These are phyloP conservation scores for Pseudogymnoascus sp. DNA, from an alignment of 2,329 filamentous ascomycete genomes.

Conservation along the genomic window DNA sequence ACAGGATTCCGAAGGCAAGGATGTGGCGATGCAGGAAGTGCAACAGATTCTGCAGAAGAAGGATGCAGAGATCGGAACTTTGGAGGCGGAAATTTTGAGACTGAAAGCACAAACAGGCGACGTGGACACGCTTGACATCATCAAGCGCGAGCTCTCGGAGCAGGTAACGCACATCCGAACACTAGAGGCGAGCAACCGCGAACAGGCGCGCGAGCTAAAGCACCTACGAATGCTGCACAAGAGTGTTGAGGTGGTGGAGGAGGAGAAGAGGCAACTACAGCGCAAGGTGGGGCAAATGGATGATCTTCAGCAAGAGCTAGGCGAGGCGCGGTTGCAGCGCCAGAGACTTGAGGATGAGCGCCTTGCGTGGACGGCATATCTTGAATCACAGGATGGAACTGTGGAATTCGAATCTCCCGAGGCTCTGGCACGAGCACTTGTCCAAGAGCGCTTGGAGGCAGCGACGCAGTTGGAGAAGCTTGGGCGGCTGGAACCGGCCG, in stretches of 20 bases:
- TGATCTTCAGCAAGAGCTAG: conserved; percentile 63
- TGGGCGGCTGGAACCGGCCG: conserved; percentile 69
- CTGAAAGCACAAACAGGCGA: conserved; percentile 83
- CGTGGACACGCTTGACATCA: conserved; percentile 72
- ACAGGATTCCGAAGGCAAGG: conserved; percentile 34
- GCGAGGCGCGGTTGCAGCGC: conserved; percentile 71
- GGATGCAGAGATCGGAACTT: conserved; percentile 59
- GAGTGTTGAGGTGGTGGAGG: conserved; percentile 87
- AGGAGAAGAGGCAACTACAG: conserved; percentile 81
- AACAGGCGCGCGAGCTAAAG: conserved; percentile 70
- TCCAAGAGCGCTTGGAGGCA: conserved; percentile 72
- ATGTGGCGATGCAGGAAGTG: conserved; percentile 25
- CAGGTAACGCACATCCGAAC: conserved; percentile 86
- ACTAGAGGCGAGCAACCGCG: conserved; percentile 70
- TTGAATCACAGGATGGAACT: conserved; percentile 60
- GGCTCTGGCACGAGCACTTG: conserved; percentile 71
- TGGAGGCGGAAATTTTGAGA: conserved; percentile 76
- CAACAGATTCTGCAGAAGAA: conserved; percentile 46
- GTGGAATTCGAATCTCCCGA: conserved; percentile 81
- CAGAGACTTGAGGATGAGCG: conserved; percentile 85
- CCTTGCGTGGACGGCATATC: conserved; percentile 74
- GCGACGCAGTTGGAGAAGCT: conserved; percentile 72
- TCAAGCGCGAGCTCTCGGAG: conserved; percentile 80
- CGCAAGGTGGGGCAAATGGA: conserved; percentile 68
- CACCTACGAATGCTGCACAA: conserved; percentile 73